These are phyloP conservation scores for Chlamydomonas urium DNA, from an alignment of 139 green algal species.

Conservation along the genomic window DNA sequence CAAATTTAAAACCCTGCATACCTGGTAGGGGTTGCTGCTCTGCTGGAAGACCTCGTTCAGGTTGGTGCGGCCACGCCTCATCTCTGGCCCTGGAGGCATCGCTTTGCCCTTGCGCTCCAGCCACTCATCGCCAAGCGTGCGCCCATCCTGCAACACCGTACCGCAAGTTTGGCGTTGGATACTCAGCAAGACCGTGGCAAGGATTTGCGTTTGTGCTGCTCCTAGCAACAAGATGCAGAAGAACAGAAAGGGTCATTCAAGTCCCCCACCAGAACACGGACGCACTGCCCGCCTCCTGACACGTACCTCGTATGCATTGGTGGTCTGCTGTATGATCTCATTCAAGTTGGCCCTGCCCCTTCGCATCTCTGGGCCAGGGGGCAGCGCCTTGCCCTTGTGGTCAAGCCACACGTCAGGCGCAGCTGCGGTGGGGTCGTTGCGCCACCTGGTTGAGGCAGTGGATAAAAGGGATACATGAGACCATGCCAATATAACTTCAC, in stretches of 20 bases:
- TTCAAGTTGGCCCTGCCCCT: constrained; percentile 30
- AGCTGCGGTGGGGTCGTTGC: not conserved
- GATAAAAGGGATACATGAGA: too few species aligned
- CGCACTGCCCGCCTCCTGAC: too few species aligned
- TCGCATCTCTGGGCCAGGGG: constrained; percentile 25
- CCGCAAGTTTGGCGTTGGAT: too few species aligned
- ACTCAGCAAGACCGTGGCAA: too few species aligned
- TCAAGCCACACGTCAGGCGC: constrained; percentile 39
- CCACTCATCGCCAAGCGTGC: constrained; percentile 32
- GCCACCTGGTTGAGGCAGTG: too few species aligned
- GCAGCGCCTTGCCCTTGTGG: constrained; percentile 24
- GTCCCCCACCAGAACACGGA: too few species aligned
- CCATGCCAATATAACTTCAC: too few species aligned
- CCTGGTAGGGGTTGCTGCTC: constrained; percentile 29
- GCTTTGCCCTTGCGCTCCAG: constrained; percentile 40
- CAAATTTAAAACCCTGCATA: not conserved
- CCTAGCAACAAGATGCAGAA: too few species aligned
- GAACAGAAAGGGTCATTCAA: too few species aligned
- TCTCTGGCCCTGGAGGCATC: constrained; percentile 23
- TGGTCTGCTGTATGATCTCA: constrained; percentile 37
- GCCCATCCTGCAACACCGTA: constrained; percentile 12
- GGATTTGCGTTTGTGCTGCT: too few species aligned
- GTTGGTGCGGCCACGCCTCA: constrained; percentile 26
- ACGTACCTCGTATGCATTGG: constrained; percentile 25
- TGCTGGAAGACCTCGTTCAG: constrained; percentile 41